Evolutionary conservation across 169 alveolate genomes (phyloP).

Genomic region (Eimeria praecox): DNA sequence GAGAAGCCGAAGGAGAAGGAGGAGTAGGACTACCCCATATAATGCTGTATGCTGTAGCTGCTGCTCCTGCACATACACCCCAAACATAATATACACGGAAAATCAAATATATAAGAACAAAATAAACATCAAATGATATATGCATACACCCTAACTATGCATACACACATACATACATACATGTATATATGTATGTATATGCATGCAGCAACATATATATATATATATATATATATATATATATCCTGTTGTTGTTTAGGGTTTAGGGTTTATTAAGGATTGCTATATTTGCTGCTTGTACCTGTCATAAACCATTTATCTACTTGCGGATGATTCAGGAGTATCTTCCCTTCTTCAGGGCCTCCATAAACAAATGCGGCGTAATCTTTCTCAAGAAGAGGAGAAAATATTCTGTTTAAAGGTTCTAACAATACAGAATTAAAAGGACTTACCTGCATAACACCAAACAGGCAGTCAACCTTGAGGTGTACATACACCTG

Average conservation of each 20-base stretch:
- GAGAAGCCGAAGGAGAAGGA: conserved; percentile 34
- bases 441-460: conserved; percentile 58
- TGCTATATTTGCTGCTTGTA: neutral
- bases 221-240: too few species aligned
- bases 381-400: conserved; percentile 31
- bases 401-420: conserved; percentile 41
- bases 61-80: conserved; percentile 43
- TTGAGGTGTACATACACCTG: neutral
- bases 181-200: too few species aligned
- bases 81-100: too few species aligned
- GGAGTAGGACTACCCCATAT: conserved; percentile 65
- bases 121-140: too few species aligned
- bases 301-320: conserved; percentile 76
- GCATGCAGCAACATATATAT: too few species aligned
- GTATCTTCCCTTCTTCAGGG: conserved; percentile 14
- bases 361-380: conserved; percentile 55
- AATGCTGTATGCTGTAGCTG: conserved; percentile 41
- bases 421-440: conserved; percentile 11
- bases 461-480: neutral
- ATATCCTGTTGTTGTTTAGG: too few species aligned
- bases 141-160: too few species aligned
- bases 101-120: too few species aligned
- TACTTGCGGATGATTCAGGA: conserved; percentile 62
- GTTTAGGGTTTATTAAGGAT: too few species aligned
- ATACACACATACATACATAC: too few species aligned